phyloP scores from a whole-genome alignment of 495 filamentous ascomycete species.

The Alectoria sarmentosa region DNA sequence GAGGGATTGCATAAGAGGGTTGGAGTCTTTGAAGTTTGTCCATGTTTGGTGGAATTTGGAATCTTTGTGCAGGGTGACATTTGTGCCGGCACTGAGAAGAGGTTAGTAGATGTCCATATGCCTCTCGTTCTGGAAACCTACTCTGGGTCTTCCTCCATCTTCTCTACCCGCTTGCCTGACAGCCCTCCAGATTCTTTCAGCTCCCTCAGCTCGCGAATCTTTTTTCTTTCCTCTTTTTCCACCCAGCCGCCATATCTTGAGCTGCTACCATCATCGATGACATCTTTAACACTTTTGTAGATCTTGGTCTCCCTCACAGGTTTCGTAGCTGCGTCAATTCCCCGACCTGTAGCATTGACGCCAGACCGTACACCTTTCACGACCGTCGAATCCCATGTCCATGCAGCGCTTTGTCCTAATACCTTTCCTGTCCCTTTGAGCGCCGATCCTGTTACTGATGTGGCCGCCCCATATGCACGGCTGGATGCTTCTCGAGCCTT shows the following conservation, averaged over 20 bases:
- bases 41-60: constrained; percentile 93
- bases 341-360: constrained; percentile 74
- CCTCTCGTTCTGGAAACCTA: constrained; percentile 42
- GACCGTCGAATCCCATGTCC: constrained; percentile 94
- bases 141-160: constrained; percentile 76
- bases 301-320: constrained; percentile 91
- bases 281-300: constrained; percentile 88
- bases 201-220: constrained; percentile 66
- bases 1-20: constrained; percentile 78
- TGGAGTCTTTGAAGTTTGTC: constrained; percentile 84
- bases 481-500: constrained; percentile 80
- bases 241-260: constrained; percentile 93
- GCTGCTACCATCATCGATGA: constrained; percentile 95
- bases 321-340: constrained; percentile 84
- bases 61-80: constrained; percentile 94
- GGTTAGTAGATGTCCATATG: not conserved
- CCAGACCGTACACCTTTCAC: constrained; percentile 89
- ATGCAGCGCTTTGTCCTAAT: constrained; percentile 81
- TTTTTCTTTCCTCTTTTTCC: constrained; percentile 87
- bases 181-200: constrained; percentile 47
- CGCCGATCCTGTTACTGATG: constrained; percentile 64
- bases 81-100: constrained; percentile 70
- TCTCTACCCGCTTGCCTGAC: constrained; percentile 41
- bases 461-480: constrained; percentile 68
- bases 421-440: constrained; percentile 78